Evolutionary conservation across 2,329 filamentous ascomycete genomes (phyloP).

Genomic region (Monosporascus sp.): DNA sequence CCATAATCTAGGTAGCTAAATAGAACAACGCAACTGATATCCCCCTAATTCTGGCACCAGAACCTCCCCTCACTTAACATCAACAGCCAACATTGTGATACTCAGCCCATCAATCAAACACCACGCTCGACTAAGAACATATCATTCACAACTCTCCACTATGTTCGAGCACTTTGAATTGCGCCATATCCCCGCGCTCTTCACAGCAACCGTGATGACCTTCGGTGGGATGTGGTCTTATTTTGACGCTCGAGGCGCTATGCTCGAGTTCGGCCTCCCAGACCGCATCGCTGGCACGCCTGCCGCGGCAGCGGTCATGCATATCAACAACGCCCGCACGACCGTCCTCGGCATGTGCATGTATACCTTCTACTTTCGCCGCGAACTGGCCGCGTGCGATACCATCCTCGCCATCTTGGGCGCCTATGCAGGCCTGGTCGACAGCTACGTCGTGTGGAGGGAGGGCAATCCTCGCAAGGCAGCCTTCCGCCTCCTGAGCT

Average conservation of each 20-base stretch:
- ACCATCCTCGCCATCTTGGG: constrained; percentile 18
- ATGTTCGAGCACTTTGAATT: constrained; percentile 9
- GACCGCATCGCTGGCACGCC: constrained; percentile 14
- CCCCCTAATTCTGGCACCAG: too few relatives aligned
- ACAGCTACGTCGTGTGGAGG: constrained; percentile 21
- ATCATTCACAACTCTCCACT: neutral
- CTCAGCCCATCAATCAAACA: neutral
- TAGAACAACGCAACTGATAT: too few relatives aligned
- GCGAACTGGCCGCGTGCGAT: constrained; percentile 14
- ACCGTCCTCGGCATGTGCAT: constrained; percentile 17
- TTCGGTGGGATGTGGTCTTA: constrained; percentile 22
- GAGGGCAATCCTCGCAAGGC: constrained; percentile 14
- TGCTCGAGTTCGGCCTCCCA: constrained; percentile 23
- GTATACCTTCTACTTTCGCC: constrained; percentile 15
- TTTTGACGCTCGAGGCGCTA: constrained; percentile 13
- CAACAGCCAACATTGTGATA: neutral
- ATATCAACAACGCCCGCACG: constrained; percentile 15
- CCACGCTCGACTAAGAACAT: neutral
- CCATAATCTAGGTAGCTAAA: too few relatives aligned
- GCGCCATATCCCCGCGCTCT: constrained; percentile 10
- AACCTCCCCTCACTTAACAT: neutral
- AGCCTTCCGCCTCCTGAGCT: constrained; percentile 14
- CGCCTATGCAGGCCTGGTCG: constrained; percentile 20
- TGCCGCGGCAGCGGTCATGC: constrained; percentile 15
- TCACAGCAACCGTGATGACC: constrained; percentile 13